Evolutionary conservation across 371 early-diverging fungal species (phyloP), one percentile per base, ranked within the genome.

Genomic region (Apophysomyces variabilis): DNA sequence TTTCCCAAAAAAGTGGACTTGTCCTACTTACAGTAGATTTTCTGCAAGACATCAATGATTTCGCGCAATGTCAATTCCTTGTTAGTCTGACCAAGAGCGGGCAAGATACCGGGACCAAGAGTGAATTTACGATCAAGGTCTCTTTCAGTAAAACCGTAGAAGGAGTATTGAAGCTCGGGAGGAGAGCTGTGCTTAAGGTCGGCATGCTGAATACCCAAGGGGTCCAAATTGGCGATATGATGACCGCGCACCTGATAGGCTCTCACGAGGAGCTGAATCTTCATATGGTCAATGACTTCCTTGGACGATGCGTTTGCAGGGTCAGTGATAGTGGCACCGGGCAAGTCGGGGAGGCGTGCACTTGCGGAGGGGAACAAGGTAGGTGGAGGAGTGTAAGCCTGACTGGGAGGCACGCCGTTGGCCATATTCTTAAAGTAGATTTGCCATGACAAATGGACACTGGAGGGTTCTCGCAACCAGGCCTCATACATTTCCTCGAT

Each of bases 181-280:
- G 93, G 90, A 16, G 89, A 83, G 14, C 81, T 69, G 18, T 74
- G 61, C 63, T 86, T 78, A 41, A 83, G 71, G 68, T 90, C 86
- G 58, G 91, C 80, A 57, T 86, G 76, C 67, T 81, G 79, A 73
- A 99, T 93, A 39, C 92, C 96, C 38, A 99, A 84, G 46, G 97
- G 97, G 77, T 98, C 99, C 56, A 98, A 78, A 69, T 89, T 89
- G 66, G 97, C 99, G 66, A 96, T 83, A 63, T 95, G 96, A 72
- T 99, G 99, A 37, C 99, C 99, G 67, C 97, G 93, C 54, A 92
- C 95, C 79, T 99, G 97, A 80, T 95, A 97, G 39, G 99, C 99
- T 62, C 99, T 90, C 36, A 95, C 96, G 65, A 98, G 76, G n/a
- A 97, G 89, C 85, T 98, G 98, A 57, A 98, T 91, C 85, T 98